Percentiles rank a stretch among this genome's conserved stretches.
phyloP scores from a whole-genome alignment of 148 eudicot genomes.

The Vaccinium darrowii region DNA sequence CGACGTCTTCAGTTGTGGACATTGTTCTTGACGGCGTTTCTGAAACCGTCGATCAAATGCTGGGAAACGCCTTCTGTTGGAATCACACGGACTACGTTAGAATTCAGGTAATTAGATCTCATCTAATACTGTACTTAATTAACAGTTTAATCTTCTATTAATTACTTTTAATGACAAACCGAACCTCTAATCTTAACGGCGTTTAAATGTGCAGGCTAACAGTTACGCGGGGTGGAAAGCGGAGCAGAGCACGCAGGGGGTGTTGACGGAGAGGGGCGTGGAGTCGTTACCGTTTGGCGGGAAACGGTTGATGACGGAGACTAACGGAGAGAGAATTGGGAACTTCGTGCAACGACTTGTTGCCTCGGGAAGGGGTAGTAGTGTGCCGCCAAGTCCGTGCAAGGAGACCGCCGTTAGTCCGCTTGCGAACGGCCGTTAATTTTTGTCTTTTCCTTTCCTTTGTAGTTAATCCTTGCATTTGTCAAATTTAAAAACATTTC shows the following conservation, averaged over 20 bases:
- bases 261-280: constrained; percentile 61
- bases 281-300: constrained; percentile 92
- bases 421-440: constrained; percentile 70
- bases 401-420: constrained; percentile 68
- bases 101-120: constrained; percentile 60
- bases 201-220: constrained; percentile 54
- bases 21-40: constrained; percentile 91
- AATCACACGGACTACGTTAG: constrained; percentile 80
- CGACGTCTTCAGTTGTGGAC: constrained; percentile 45
- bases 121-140: not conserved
- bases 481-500: not conserved
- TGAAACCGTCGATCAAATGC: constrained; percentile 85
- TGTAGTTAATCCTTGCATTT: not conserved
- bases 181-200: not conserved
- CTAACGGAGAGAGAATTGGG: constrained; percentile 71
- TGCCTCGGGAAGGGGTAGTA: constrained; percentile 55
- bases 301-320: constrained; percentile 73
- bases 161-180: not conserved
- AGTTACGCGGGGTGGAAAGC: constrained; percentile 21
- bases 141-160: not conserved
- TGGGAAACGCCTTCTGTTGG: constrained; percentile 83
- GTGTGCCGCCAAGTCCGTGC: constrained; percentile 88
- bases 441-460: not conserved
- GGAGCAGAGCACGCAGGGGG: constrained; percentile 29
- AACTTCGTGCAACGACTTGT: constrained; percentile 78